Percentiles rank a stretch among this genome's conserved stretches.
Evolutionary conservation across 2,329 filamentous ascomycete genomes (phyloP).

Genomic region (Fusarium buxicola): DNA sequence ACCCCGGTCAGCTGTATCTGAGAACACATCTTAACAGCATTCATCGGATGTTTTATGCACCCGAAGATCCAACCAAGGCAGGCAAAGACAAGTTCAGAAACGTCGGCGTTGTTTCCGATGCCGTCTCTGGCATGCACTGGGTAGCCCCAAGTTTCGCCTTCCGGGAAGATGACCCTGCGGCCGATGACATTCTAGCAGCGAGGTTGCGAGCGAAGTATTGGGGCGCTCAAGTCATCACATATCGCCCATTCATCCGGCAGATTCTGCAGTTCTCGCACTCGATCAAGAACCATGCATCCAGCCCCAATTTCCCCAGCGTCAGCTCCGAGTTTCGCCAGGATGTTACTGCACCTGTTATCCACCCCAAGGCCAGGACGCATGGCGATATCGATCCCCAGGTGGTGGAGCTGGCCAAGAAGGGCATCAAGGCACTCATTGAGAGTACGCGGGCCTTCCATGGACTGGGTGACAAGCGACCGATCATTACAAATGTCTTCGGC

Average conservation of each 20-base stretch:
- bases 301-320: slow-evolving; percentile 49
- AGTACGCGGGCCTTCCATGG: slow-evolving; percentile 86
- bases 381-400: slow-evolving; percentile 59
- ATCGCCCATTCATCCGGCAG: slow-evolving; percentile 77
- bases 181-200: slow-evolving; percentile 81
- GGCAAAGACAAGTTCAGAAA: slow-evolving; percentile 57
- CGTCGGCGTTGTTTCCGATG: slow-evolving; percentile 59
- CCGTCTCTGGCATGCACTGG: slow-evolving; percentile 58
- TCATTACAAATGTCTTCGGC: slow-evolving; percentile 96
- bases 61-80: slow-evolving; percentile 51
- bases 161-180: slow-evolving; percentile 75
- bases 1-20: slow-evolving; percentile 72
- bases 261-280: slow-evolving; percentile 63
- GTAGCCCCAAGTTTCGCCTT: slow-evolving; percentile 66
- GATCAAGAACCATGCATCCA: slow-evolving; percentile 50
- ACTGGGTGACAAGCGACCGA: slow-evolving; percentile 72
- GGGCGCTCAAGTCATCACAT: slow-evolving; percentile 89
- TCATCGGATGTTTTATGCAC: slow-evolving; percentile 67
- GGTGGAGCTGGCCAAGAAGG: slow-evolving; percentile 67
- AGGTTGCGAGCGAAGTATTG: slow-evolving; percentile 94
- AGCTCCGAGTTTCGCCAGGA: slow-evolving; percentile 53
- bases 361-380: slow-evolving; percentile 51
- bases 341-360: slow-evolving; percentile 53
- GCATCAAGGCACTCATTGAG: slow-evolving; percentile 79
- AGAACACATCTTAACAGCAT: slow-evolving; percentile 73